Base-by-base conservation (phyloP, 441 rosid species). In the Arabidopsis lyrata region DNA sequence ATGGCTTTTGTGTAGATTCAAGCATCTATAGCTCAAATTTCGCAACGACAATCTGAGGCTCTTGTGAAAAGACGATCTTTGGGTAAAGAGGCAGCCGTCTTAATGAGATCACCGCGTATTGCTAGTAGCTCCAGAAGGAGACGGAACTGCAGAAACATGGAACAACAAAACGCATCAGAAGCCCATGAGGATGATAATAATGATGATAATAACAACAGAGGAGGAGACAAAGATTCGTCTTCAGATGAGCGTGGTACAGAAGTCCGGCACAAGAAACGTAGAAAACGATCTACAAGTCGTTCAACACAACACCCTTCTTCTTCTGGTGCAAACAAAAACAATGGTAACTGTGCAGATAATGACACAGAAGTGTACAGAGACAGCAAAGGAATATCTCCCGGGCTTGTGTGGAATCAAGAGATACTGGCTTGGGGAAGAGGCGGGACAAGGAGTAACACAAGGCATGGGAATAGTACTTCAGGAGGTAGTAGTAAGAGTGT, bases 361-460 rank as follows among this genome's bases (percentile, higher is more conserved):
- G 92, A 81, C 45, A 38, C 70, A 66, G 90, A 87, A 63, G 70
- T 62, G 31, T 35, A 73, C 48, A 77, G 80, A 75, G 92, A 84
- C 48, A 72, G 68, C 68, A 76, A 85, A 76, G 85, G 85, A 66
- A 75, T 76, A 61, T 79, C 86, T 69, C 87, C 90, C 32, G 88
- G 89, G 48, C 87, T 76, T 49, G 82, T 82, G 35, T 81, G 87
- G 87, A 89, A 77, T 72, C 66, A 78, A 0, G 91, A 89, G 55
- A 70, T 77, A 82, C 88, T 89, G 80, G 88, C 83, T 55, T 90
- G 95, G 92, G 95, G 95, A 58, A 78, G 80, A 78, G 95, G 92
- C 5, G 92, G 95, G 59, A 75, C 83, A 66, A 81, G 95, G 73
- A 90, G 95, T 85, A 84, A 83, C 75, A 84, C 87, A 10, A 84